These are phyloP conservation scores for Phytophthora boehmeriae DNA, from an alignment of 352 stramenopile species.

Conservation along the genomic window DNA sequence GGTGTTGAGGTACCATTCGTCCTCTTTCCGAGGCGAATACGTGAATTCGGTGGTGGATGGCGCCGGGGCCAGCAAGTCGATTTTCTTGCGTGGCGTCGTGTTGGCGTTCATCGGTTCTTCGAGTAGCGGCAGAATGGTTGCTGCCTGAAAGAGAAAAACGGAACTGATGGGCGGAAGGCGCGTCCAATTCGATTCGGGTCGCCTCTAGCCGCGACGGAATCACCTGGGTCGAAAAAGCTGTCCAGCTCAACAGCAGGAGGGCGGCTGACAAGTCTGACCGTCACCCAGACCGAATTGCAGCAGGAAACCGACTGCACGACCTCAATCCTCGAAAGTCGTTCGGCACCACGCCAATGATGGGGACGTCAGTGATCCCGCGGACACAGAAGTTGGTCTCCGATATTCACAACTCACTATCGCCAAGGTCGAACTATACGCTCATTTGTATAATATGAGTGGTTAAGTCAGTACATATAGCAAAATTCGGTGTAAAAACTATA, in stretches of 20 bases:
- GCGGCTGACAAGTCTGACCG: conserved; percentile 6
- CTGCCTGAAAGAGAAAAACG: conserved; percentile 18
- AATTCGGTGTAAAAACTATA: too few species aligned
- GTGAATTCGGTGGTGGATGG: conserved; percentile 20
- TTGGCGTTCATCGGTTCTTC: conserved; percentile 30
- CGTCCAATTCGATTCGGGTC: conserved; percentile 7
- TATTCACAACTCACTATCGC: not conserved
- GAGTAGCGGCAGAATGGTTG: conserved; percentile 37
- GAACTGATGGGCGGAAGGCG: conserved; percentile 9
- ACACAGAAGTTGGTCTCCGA: not conserved
- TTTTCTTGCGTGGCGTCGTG: conserved; percentile 31
- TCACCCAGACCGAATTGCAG: conserved; percentile 1
- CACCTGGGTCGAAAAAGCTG: not conserved
- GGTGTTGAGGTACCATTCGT: conserved; percentile 29
- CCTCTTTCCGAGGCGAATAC: conserved; percentile 23
- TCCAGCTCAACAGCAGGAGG: conserved; percentile 6
- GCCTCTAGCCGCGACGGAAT: not conserved
- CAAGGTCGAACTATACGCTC: conserved; percentile 1
- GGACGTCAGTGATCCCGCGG: conserved; percentile 11
- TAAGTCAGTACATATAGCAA: too few species aligned
- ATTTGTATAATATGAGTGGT: not conserved
- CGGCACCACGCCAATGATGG: conserved; percentile 33
- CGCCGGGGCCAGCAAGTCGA: conserved; percentile 29
- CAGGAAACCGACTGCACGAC: conserved; percentile 10
- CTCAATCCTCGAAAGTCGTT: conserved; percentile 10